A percentile compares a stretch with the other conserved stretches of the same genome.
These are phyloP conservation scores for Dactylis glomerata DNA, from an alignment of 176 grass and related monocot genomes.

Conservation along the genomic window DNA sequence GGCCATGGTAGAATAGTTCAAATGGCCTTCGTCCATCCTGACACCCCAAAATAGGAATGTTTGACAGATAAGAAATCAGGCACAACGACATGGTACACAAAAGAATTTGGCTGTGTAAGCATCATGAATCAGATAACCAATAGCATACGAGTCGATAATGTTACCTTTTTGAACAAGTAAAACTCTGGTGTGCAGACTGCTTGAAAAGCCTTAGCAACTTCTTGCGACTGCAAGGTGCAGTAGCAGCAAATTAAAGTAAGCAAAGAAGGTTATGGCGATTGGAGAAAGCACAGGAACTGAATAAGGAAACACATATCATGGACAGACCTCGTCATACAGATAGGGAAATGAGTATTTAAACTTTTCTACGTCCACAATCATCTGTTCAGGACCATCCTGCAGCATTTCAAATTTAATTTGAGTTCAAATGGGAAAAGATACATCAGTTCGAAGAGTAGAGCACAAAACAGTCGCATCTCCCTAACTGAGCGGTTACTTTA, in stretches of 20 bases:
- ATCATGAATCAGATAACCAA: neutral
- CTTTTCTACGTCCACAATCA: constrained; percentile 72
- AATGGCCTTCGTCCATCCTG: constrained; percentile 85
- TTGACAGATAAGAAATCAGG: neutral
- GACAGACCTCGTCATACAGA: constrained; percentile 76
- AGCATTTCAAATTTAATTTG: neutral
- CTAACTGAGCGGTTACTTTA: neutral
- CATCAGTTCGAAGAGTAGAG: neutral
- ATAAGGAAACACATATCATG: neutral
- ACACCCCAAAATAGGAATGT: neutral
- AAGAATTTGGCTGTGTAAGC: neutral
- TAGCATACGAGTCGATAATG: neutral
- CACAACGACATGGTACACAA: neutral
- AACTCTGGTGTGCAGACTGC: constrained; percentile 93
- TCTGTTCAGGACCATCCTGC: constrained; percentile 78
- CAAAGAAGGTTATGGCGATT: neutral
- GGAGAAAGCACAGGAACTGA: neutral
- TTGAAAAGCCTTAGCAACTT: constrained; percentile 82
- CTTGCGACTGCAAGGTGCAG: constrained; percentile 60
- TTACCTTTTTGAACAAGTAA: constrained; percentile 89
- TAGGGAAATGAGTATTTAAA: constrained; percentile 90
- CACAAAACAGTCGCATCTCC: neutral
- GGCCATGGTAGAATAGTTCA: constrained; percentile 87
- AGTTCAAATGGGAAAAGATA: neutral
- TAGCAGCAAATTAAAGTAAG: neutral